Conservation (phyloP, 1,139 yeast genomes). For the Saccharomycopsis crataegensis region DNA sequence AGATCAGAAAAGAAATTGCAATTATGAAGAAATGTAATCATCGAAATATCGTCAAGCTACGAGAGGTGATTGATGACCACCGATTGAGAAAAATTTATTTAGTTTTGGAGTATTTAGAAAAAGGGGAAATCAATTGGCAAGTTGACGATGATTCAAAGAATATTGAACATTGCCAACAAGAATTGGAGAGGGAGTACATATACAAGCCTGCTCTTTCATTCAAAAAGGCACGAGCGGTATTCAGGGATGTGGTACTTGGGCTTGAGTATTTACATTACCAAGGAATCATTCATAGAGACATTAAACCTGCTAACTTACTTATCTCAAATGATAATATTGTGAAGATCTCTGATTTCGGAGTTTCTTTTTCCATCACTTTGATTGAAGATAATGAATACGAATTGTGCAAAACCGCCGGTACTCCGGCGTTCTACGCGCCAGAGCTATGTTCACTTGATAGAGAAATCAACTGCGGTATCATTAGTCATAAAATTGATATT, state of each 20-base stretch:
- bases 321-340: slow-evolving; percentile 68
- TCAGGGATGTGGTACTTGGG: slow-evolving; percentile 84
- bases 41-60: slow-evolving; percentile 78
- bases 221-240: slow-evolving; percentile 58
- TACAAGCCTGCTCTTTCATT: slow-evolving; percentile 50
- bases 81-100: slow-evolving; percentile 80
- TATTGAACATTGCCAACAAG: neutral
- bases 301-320: slow-evolving; percentile 90
- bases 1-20: slow-evolving; percentile 85
- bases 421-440: slow-evolving; percentile 82
- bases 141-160: slow-evolving; percentile 27
- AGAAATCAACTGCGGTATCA: slow-evolving; percentile 25
- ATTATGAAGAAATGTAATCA: slow-evolving; percentile 92
- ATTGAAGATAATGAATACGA: slow-evolving; percentile 41
- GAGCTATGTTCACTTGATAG: slow-evolving; percentile 46
- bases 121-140: slow-evolving; percentile 92
- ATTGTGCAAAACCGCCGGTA: slow-evolving; percentile 82
- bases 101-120: slow-evolving; percentile 84
- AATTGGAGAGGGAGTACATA: neutral
- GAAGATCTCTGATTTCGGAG: slow-evolving; percentile 95
- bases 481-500: slow-evolving; percentile 76
- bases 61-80: slow-evolving; percentile 86
- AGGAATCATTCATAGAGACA: slow-evolving; percentile 94
- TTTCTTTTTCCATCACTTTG: slow-evolving; percentile 70
- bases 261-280: slow-evolving; percentile 88